Conservation (phyloP, 257 asterid species). For the Rubia yunnanensis region DNA sequence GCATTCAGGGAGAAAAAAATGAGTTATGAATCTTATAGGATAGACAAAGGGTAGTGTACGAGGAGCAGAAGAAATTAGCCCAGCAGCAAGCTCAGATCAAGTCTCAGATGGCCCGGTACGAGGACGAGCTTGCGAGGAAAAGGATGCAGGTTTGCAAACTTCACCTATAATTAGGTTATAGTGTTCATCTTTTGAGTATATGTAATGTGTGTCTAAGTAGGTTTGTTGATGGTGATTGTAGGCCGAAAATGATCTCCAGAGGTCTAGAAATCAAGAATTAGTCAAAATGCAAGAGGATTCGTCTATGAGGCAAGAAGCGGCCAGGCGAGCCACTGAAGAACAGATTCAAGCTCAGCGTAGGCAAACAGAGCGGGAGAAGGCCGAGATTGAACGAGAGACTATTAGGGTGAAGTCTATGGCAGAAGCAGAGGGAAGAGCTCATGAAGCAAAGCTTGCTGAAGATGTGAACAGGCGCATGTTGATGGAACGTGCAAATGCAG, state of each 20-base stretch:
- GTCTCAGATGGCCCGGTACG: slow-evolving; percentile 76
- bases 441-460: slow-evolving; percentile 85
- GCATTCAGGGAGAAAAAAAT: slow-evolving; percentile 4
- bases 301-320: slow-evolving; percentile 81
- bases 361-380: slow-evolving; percentile 77
- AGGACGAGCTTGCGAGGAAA: slow-evolving; percentile 89
- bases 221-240: slow-evolving; percentile 18
- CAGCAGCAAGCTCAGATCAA: slow-evolving; percentile 86
- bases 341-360: slow-evolving; percentile 93
- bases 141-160: slow-evolving; percentile 70
- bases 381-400: slow-evolving; percentile 85
- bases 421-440: slow-evolving; percentile 96
- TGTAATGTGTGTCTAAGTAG: too few relatives aligned
- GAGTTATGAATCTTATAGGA: slow-evolving; percentile 47
- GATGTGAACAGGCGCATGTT: slow-evolving; percentile 79
- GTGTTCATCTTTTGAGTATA: not conserved
- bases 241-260: slow-evolving; percentile 88
- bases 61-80: slow-evolving; percentile 76
- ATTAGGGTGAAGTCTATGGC: slow-evolving; percentile 69
- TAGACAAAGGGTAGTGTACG: slow-evolving; percentile 61
- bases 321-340: slow-evolving; percentile 91
- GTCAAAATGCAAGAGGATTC: slow-evolving; percentile 98
- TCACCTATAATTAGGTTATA: slow-evolving; percentile 5
- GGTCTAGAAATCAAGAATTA: slow-evolving; percentile 82
- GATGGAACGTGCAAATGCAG: slow-evolving; percentile 82